These are phyloP conservation scores for Firmiana major DNA, from an alignment of 345 rosid genomes.

Conservation along the genomic window DNA sequence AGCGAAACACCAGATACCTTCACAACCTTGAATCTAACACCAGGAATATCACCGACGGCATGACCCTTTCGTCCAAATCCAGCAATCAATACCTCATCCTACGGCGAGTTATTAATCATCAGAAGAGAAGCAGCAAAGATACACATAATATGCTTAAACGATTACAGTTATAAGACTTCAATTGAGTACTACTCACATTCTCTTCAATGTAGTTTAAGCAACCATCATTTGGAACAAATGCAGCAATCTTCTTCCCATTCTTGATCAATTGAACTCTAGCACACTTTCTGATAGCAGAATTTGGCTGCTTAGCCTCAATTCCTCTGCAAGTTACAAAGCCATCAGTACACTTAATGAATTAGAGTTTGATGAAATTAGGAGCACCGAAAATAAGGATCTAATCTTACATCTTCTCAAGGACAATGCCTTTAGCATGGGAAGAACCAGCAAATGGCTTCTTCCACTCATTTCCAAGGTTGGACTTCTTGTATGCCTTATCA, in stretches of 20 bases:
- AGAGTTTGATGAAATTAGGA: neutral
- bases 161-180: neutral
- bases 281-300: conserved; percentile 75
- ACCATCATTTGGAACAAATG: conserved; percentile 63
- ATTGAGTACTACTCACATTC: conserved; percentile 31
- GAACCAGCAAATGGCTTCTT: conserved; percentile 76
- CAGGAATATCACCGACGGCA: conserved; percentile 81
- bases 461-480: conserved; percentile 67
- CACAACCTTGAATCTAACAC: conserved; percentile 78
- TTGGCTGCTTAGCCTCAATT: conserved; percentile 55
- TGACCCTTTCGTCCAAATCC: conserved; percentile 77
- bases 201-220: conserved; percentile 64
- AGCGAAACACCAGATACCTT: conserved; percentile 76
- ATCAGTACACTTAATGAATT: neutral
- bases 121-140: neutral
- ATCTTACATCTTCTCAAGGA: conserved; percentile 60
- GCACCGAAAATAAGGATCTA: neutral
- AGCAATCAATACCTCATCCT: conserved; percentile 77
- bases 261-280: conserved; percentile 69
- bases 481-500: conserved; percentile 61
- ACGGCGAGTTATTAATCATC: neutral
- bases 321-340: conserved; percentile 21
- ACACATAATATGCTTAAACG: neutral
- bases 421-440: conserved; percentile 70
- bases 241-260: conserved; percentile 72